A percentile compares a stretch with the other conserved stretches of the same genome.
phyloP scores from a whole-genome alignment of 1,284 basidiomycete species.

The Anthracocystis setariae region DNA sequence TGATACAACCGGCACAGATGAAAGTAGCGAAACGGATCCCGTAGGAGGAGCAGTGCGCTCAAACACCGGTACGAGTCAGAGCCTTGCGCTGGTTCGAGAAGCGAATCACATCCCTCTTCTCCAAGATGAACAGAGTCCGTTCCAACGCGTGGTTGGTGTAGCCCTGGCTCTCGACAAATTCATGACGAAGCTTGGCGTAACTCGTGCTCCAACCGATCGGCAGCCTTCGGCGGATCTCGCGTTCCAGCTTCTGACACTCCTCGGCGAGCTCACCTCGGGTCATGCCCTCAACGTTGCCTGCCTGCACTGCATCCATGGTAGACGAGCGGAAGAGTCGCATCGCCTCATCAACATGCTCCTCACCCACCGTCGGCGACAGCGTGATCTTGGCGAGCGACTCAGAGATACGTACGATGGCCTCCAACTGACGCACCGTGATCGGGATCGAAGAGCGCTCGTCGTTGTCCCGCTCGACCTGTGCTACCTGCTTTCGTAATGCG shows the following conservation, averaged over 20 bases:
- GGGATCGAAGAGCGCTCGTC: slow-evolving; percentile 98
- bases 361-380: slow-evolving; percentile 83
- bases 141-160: slow-evolving; percentile 81
- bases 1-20: not conserved
- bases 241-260: slow-evolving; percentile 91
- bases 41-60: not conserved
- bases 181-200: slow-evolving; percentile 90
- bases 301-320: slow-evolving; percentile 98
- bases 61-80: slow-evolving; percentile 66
- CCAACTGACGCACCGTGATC: slow-evolving; percentile 97
- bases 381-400: slow-evolving; percentile 96
- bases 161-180: slow-evolving; percentile 93
- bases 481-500: slow-evolving; percentile 89
- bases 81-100: slow-evolving; percentile 74
- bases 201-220: slow-evolving; percentile 97
- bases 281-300: slow-evolving; percentile 89
- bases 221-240: slow-evolving; percentile 84
- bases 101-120: slow-evolving; percentile 92
- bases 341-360: slow-evolving; percentile 96
- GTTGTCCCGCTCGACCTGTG: slow-evolving; percentile 95
- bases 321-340: slow-evolving; percentile 98
- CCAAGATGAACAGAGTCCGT: slow-evolving; percentile 87
- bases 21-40: not conserved
- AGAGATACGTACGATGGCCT: slow-evolving; percentile 98
- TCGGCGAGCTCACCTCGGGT: slow-evolving; percentile 91